Evolutionary conservation across 225 moss, liverwort and hornwort species (phyloP), one percentile per base, ranked within the genome.

Genomic region (Sphagnum contortum): DNA sequence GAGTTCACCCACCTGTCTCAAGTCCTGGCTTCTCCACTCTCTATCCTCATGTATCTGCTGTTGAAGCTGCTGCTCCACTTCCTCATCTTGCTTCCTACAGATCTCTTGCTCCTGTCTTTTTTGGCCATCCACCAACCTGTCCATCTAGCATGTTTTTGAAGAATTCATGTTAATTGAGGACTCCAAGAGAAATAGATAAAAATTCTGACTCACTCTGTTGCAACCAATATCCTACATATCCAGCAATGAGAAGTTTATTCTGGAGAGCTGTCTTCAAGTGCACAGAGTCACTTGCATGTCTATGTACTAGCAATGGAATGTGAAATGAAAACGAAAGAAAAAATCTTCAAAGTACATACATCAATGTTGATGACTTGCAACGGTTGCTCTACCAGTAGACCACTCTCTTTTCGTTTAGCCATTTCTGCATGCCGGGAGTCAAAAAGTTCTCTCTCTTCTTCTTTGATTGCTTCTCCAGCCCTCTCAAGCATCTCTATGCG

Each of bases 401-500:
- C 66, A 46, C 9, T 13, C n/a, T 75, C 72, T 7, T 6, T 45
- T 72, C 65, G 65, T 63, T 47, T 53, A 5, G 53, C 53, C 66
- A 60, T 50, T 6, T 45, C 72, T 14, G 45, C 56, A 12, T 60
- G 57, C 5, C 66, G 44, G 3, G 47, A 12, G 7, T 46, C 62
- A 45, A 69, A 44, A 4, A 69, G 48, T 7, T 4, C 14, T 3
- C 14, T 49, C 54, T 70, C 60, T 57, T 70, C 72, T 44, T 57
- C 64, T 50, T 70, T 57, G 45, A 70, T 44, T 4, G 52, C 9
- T 52, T 11, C 47, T 54, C 49, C 64, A 44, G 75, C 70, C 68
- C 70, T 70, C 2, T 80, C 70, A 14, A 61, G 50, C 69, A 80
- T 55, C 29, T 72, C 59, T 50, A 5, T 51, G 11, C 64, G 47